Evolutionary conservation across 768 basidiomycete genomes (phyloP).

Genomic region (Lactifluus echinatus): DNA sequence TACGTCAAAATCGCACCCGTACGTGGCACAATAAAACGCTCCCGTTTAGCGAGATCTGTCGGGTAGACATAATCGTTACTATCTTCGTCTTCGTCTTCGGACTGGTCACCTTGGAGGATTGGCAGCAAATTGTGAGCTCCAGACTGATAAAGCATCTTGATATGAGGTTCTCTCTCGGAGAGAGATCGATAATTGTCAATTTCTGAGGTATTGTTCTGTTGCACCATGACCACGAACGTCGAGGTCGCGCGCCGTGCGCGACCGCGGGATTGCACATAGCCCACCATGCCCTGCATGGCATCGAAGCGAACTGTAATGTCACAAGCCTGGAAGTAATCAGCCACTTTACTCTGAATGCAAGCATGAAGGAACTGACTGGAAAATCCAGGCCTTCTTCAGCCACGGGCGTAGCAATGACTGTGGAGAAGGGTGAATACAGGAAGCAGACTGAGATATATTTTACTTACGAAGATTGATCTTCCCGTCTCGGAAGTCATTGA

Average conservation of each 20-base stretch:
- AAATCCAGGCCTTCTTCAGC: constrained; percentile 93
- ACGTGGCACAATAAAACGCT: constrained; percentile 60
- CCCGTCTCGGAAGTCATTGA: constrained; percentile 56
- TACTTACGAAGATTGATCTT: constrained; percentile 59
- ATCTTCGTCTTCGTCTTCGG: constrained; percentile 22
- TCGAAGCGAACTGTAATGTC: constrained; percentile 85
- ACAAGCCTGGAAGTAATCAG: constrained; percentile 46
- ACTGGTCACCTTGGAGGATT: constrained; percentile 38
- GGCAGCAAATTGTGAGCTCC: constrained; percentile 28
- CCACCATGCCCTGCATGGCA: constrained; percentile 69
- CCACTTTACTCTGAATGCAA: constrained; percentile 4
- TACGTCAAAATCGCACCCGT: constrained; percentile 78
- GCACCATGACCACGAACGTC: constrained; percentile 75
- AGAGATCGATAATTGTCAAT: constrained; percentile 52
- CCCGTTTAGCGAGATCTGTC: constrained; percentile 53
- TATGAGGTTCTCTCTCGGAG: constrained; percentile 51
- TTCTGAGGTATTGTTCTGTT: constrained; percentile 46
- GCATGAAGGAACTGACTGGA: constrained; percentile 39
- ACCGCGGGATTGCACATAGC: constrained; percentile 85
- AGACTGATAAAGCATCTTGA: constrained; percentile 53
- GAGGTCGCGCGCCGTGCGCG: constrained; percentile 71
- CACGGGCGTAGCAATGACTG: constrained; percentile 77
- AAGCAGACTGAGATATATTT: neutral
- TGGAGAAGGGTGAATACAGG: neutral
- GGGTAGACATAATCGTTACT: constrained; percentile 32